A percentile compares a stretch with the other conserved stretches of the same genome.
Conservation (phyloP, 2,329 filamentous ascomycete species). For the Talaromyces sp. region DNA sequence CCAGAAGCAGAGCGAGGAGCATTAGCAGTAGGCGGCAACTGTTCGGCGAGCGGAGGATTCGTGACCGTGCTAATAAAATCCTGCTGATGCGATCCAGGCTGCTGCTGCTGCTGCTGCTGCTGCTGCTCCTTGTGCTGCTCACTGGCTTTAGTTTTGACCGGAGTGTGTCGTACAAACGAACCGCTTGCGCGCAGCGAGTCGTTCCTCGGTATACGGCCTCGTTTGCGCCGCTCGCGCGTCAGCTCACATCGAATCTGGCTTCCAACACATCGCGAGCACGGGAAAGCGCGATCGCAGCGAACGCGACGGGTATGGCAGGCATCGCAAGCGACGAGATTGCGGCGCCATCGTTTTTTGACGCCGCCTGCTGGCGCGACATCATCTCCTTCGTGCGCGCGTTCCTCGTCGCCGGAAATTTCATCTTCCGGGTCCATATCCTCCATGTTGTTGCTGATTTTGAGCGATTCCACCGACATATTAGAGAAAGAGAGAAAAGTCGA, state of each 20-base stretch:
- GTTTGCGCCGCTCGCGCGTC: constrained; percentile 85
- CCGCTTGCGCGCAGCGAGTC: constrained; percentile 39
- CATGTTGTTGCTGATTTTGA: neutral
- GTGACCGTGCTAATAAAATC: constrained; percentile 12
- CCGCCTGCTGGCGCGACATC: constrained; percentile 10
- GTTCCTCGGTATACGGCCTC: constrained; percentile 75
- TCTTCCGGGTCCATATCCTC: neutral
- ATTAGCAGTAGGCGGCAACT: constrained; percentile 1
- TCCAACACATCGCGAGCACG: constrained; percentile 88
- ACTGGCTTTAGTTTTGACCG: neutral
- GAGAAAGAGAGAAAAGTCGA: neutral
- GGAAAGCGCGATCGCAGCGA: constrained; percentile 87
- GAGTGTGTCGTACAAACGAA: constrained; percentile 3
- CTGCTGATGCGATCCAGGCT: neutral
- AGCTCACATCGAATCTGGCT: constrained; percentile 68
- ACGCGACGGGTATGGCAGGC: constrained; percentile 92
- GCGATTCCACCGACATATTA: neutral
- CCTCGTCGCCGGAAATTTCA: neutral
- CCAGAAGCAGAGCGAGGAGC: constrained; percentile 6
- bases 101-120: neutral
- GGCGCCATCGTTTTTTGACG: constrained; percentile 31
- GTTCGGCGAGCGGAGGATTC: constrained; percentile 5
- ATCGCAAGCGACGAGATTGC: constrained; percentile 64
- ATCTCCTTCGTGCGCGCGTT: neutral
- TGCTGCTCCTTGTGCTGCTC: neutral